A percentile compares a stretch with the other conserved stretches of the same genome.
Evolutionary conservation across 352 stramenopile species (phyloP).

Genomic region (Phytophthora hibernalis): DNA sequence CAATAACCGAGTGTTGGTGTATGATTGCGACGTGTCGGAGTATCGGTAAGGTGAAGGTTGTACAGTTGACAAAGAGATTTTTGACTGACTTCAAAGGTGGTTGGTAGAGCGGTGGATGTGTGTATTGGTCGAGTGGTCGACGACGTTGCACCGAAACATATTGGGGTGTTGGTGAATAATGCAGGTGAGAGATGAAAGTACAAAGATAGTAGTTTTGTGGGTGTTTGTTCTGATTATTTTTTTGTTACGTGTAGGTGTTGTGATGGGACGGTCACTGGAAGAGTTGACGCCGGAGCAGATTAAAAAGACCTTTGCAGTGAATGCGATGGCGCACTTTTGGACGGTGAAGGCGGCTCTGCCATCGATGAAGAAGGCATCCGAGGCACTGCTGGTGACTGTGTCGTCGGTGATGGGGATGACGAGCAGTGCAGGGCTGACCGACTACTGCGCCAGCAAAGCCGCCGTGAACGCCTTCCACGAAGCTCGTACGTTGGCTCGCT

Average conservation of each 20-base stretch:
- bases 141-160: slow-evolving; percentile 47
- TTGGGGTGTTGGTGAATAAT: slow-evolving; percentile 71
- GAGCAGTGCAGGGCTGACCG: slow-evolving; percentile 61
- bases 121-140: slow-evolving; percentile 39
- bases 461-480: slow-evolving; percentile 81
- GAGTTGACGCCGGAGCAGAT: slow-evolving; percentile 55
- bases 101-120: slow-evolving; percentile 40
- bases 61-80: neutral
- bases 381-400: slow-evolving; percentile 72
- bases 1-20: slow-evolving; percentile 39
- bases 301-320: slow-evolving; percentile 63
- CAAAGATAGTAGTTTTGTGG: neutral
- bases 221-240: neutral
- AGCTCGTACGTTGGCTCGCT: slow-evolving; percentile 34
- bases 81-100: neutral
- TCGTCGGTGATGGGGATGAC: slow-evolving; percentile 83
- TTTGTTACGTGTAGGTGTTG: slow-evolving; percentile 40
- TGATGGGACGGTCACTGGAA: slow-evolving; percentile 47
- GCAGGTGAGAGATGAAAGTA: slow-evolving; percentile 33
- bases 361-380: slow-evolving; percentile 57
- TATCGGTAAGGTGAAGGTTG: slow-evolving; percentile 48
- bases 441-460: slow-evolving; percentile 86
- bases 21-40: slow-evolving; percentile 72
- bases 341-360: slow-evolving; percentile 66
- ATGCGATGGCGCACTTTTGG: slow-evolving; percentile 82